These are phyloP conservation scores for Ustilago sp. DNA, from an alignment of 1,284 basidiomycete species.

Conservation along the genomic window DNA sequence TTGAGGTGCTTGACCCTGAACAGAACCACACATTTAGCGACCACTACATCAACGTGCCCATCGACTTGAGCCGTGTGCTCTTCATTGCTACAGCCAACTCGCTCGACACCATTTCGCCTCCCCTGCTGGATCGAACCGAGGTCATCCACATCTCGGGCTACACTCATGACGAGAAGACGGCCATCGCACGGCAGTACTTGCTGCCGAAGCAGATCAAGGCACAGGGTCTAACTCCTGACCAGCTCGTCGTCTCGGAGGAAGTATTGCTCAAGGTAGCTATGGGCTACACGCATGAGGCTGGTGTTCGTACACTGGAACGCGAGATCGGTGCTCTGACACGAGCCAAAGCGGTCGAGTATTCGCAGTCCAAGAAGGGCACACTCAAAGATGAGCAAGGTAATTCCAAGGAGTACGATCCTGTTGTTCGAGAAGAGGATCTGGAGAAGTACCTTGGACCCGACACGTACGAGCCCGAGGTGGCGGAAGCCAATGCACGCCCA, in stretches of 20 bases:
- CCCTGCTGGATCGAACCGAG: constrained; percentile 71
- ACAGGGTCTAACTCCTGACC: constrained; percentile 75
- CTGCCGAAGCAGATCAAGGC: constrained; percentile 84
- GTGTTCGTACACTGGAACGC: constrained; percentile 89
- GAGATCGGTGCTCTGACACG: constrained; percentile 86
- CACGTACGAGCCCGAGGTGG: constrained; percentile 83
- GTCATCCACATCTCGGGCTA: constrained; percentile 71
- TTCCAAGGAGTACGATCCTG: constrained; percentile 74
- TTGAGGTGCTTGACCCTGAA: constrained; percentile 71
- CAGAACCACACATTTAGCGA: constrained; percentile 71
- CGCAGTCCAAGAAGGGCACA: constrained; percentile 76
- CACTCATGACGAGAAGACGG: constrained; percentile 71
- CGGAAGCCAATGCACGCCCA: constrained; percentile 79
- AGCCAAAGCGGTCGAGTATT: constrained; percentile 77
- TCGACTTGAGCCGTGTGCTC: constrained; percentile 69
- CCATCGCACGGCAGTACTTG: constrained; percentile 74
- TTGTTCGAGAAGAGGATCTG: constrained; percentile 80
- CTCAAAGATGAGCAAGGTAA: constrained; percentile 54
- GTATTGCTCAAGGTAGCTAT: constrained; percentile 80
- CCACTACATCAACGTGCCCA: constrained; percentile 70
- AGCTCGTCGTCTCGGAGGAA: constrained; percentile 76
- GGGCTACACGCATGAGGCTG: constrained; percentile 86
- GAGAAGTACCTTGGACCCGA: constrained; percentile 85
- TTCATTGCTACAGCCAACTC: constrained; percentile 72
- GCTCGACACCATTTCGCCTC: constrained; percentile 70